Percentiles rank a stretch among this genome's conserved stretches.
These are phyloP conservation scores for Pichia sp. DNA, from an alignment of 1,139 yeast species.

Conservation along the genomic window DNA sequence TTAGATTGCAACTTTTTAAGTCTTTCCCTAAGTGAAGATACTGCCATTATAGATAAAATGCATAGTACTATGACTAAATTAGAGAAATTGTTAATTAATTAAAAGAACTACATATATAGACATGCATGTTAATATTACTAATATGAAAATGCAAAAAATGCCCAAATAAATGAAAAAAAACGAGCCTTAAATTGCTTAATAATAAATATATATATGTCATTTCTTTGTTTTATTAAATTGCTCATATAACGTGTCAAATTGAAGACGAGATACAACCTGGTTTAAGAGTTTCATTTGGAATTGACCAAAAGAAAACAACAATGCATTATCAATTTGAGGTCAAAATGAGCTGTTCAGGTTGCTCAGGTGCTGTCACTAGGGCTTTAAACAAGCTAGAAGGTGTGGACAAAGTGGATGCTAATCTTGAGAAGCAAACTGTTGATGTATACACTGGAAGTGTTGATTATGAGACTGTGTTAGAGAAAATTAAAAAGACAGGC, in stretches of 20 bases:
- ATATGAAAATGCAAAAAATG: no score
- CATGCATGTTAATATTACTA: no score
- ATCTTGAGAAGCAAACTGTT: conserved; percentile 76
- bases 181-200: no score
- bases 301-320: no score
- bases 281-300: no score
- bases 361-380: conserved; percentile 81
- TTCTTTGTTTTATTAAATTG: no score
- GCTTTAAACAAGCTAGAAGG: conserved; percentile 71
- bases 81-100: no score
- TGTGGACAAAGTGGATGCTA: conserved; percentile 62
- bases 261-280: no score
- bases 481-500: conserved; percentile 83
- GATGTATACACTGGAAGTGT: conserved; percentile 55
- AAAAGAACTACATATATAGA: no score
- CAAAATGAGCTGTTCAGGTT: conserved; percentile 77
- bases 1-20: background rate
- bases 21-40: background rate
- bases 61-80: background rate
- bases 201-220: no score
- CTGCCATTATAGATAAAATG: background rate
- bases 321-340: conserved; percentile 70
- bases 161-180: no score
- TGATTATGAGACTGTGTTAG: conserved; percentile 66
- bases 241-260: no score